Evolutionary conservation across 768 basidiomycete genomes (phyloP).

Genomic region (Peribolospora kevripleyi): DNA sequence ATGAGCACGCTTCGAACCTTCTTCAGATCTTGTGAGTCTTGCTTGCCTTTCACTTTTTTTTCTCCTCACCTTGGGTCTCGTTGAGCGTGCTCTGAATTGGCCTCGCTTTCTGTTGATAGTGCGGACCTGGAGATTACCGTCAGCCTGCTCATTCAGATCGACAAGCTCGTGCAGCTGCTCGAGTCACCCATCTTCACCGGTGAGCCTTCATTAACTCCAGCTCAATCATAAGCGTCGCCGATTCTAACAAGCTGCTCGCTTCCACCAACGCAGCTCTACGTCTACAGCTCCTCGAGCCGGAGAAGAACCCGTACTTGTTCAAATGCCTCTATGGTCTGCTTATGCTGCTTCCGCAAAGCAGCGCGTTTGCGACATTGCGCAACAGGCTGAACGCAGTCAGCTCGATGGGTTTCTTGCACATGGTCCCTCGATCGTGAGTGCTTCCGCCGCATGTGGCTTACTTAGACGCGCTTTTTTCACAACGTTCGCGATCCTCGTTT

Average conservation of each 20-base stretch:
- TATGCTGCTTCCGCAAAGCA: conserved; percentile 92
- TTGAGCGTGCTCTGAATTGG: not conserved
- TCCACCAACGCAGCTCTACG: conserved; percentile 27
- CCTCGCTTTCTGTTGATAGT: conserved; percentile 22
- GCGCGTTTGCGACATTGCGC: conserved; percentile 77
- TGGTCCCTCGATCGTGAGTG: conserved; percentile 59
- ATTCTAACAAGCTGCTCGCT: too few relatives aligned
- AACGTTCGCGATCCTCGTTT: not conserved
- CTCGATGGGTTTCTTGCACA: conserved; percentile 77
- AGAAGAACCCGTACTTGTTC: conserved; percentile 84
- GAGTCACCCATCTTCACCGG: conserved; percentile 98
- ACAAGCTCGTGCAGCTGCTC: conserved; percentile 90
- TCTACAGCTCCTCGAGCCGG: conserved; percentile 84
- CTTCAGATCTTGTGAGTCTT: conserved; percentile 67
- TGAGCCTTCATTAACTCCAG: conserved; percentile 28
- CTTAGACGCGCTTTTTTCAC: not conserved
- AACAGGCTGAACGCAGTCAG: conserved; percentile 88
- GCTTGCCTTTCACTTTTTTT: conserved; percentile 5
- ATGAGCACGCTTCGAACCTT: conserved; percentile 92
- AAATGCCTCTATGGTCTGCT: conserved; percentile 91
- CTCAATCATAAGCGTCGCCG: conserved; percentile 18
- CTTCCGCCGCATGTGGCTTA: not conserved
- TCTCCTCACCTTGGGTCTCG: not conserved
- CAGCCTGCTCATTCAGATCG: conserved; percentile 76
- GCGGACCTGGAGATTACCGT: conserved; percentile 95